Base-by-base conservation (phyloP, 805 yeast genomes). In the Teunomyces funiuensis region DNA sequence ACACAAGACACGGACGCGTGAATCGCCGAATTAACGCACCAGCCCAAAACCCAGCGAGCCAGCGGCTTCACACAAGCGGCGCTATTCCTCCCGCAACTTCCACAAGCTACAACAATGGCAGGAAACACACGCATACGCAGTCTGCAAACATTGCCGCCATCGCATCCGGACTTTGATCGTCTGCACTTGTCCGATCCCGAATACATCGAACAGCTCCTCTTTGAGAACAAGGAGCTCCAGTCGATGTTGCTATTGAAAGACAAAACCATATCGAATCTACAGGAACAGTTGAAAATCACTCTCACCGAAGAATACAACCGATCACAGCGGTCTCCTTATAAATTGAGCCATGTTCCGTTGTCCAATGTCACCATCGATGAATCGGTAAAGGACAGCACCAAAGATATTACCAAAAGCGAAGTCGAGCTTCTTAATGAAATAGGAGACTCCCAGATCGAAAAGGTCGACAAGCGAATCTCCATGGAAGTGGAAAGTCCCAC, bases 151-250 rank as follows among this genome's bases (percentile, higher is more conserved):
- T 10, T 48, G 14, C 47, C 54, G 15, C 73, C 74, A 3, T 66
- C 71, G 4, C 58, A 67, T 43, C 65, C 69, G 2, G 45, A 47
- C 15, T 69, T 69, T 40, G 68, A 69, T 44, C 46, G 71, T 29
- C 52, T 60, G 10, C 28, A 41, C 7, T 45, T 65, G 14, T 40
- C 61, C 8, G 66, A 58, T 37, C 46, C 41, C 4, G 65, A 68
- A 37, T 66, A 43, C 46, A 66, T 66, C 22, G 71, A 67, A 40
- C 64, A 53, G 28, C 50, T 70, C 27, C 34, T 63, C 18, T 63
- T 60, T 43, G 73, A 69, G 42, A 66, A 58, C 43, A 56, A 52
- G 39, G 73, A 68, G 40, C 52, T 69, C 22, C 57, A 61, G 31
- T 48, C 63, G 11, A 22, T 46, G 10, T 16, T 51, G 16, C 16